Percentiles rank a stretch among this genome's conserved stretches.
Evolutionary conservation across 1,139 yeast species (phyloP).

Genomic region (Magnusiomyces tetraspermus): DNA sequence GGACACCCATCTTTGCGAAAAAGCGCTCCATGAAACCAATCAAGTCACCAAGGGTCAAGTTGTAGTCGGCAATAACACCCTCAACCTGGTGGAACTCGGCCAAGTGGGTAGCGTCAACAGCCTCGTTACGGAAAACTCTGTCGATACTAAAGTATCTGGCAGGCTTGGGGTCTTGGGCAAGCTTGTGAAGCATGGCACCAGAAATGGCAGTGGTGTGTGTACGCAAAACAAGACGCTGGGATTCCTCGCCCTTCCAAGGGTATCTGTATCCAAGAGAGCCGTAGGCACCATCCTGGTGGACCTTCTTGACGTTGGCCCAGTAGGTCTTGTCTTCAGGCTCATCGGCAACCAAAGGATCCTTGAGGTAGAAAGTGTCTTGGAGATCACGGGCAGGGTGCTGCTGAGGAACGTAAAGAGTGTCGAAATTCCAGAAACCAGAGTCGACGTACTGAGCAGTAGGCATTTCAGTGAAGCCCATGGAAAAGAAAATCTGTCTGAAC

Average conservation of each 20-base stretch:
- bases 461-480: constrained; percentile 98
- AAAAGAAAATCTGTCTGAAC: constrained; percentile 93
- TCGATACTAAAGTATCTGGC: constrained; percentile 90
- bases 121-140: constrained; percentile 98
- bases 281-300: constrained; percentile 81
- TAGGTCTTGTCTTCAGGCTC: constrained; percentile 72
- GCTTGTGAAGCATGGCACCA: constrained; percentile 72
- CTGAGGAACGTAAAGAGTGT: constrained; percentile 91
- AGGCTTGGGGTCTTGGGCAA: constrained; percentile 87
- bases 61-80: constrained; percentile 96
- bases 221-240: constrained; percentile 84
- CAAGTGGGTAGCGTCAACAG: constrained; percentile 98
- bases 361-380: constrained; percentile 95
- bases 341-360: constrained; percentile 76
- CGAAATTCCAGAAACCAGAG: constrained; percentile 98
- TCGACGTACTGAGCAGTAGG: constrained; percentile 97
- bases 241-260: constrained; percentile 90
- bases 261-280: constrained; percentile 98
- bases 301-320: constrained; percentile 68
- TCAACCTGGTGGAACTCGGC: constrained; percentile 99
- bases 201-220: constrained; percentile 97
- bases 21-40: constrained; percentile 98
- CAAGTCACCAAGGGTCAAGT: constrained; percentile 87
- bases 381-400: constrained; percentile 99
- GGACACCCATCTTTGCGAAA: constrained; percentile 95